phyloP scores from a whole-genome alignment of 2,329 filamentous ascomycete species.

The Massarina eburnea region DNA sequence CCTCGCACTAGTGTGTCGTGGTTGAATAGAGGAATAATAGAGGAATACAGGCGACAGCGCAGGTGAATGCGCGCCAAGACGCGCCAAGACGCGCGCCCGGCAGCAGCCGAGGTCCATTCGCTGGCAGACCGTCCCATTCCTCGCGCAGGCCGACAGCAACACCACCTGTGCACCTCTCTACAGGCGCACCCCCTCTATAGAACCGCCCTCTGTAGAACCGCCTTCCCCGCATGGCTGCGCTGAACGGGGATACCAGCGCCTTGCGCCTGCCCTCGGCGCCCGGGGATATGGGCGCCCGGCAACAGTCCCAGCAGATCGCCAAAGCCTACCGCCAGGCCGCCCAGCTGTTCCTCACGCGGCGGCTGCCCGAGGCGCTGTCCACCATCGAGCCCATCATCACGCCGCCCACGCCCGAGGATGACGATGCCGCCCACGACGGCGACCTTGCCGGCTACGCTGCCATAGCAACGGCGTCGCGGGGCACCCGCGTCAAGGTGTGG shows the following conservation, averaged over 20 bases:
- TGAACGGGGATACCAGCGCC: conserved; percentile 54
- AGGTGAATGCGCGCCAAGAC: too few species aligned
- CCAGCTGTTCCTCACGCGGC: conserved; percentile 90
- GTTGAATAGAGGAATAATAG: too few species aligned
- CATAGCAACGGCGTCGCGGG: conserved; percentile 76
- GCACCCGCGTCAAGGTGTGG: conserved; percentile 92
- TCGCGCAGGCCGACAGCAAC: conserved; percentile 12
- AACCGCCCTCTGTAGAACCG: conserved; percentile 2
- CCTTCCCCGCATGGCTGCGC: conserved; percentile 43
- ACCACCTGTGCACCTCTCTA: conserved; percentile 3
- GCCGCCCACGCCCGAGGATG: conserved; percentile 47
- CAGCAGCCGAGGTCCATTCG: conserved; percentile 15
- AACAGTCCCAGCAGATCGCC: conserved; percentile 72
- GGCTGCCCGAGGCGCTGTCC: conserved; percentile 84
- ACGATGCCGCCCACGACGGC: conserved; percentile 20
- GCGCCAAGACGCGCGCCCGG: neutral
- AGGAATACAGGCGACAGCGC: too few species aligned
- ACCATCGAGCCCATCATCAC: conserved; percentile 82
- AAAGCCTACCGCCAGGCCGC: conserved; percentile 94
- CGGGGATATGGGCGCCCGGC: conserved; percentile 65
- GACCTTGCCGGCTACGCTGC: conserved; percentile 58
- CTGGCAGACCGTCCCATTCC: conserved; percentile 19
- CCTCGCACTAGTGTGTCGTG: too few species aligned
- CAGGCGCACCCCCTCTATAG: conserved; percentile 11
- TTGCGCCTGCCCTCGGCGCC: conserved; percentile 67